These are phyloP conservation scores for Lycium ferocissimum DNA, from an alignment of 257 asterid species.

Conservation along the genomic window DNA sequence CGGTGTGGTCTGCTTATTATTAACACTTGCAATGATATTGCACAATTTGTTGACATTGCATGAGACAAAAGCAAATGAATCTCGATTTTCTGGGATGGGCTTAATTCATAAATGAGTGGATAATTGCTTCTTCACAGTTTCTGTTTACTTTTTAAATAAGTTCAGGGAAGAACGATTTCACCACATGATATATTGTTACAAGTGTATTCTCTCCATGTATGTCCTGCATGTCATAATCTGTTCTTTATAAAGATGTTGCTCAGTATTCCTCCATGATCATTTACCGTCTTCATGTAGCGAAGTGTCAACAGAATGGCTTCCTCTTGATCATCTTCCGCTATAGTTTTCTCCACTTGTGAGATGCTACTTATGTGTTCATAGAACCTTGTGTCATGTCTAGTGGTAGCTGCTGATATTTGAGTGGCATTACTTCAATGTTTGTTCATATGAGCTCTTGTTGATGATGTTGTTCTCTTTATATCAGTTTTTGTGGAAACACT, in stretches of 20 bases:
- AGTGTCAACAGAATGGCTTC: background rate
- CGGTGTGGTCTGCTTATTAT: background rate
- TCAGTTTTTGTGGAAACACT: slow-evolving; percentile 48
- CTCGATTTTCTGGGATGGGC: background rate
- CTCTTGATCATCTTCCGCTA: background rate
- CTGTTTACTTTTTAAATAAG: background rate
- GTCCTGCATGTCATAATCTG: background rate
- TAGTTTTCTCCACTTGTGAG: background rate
- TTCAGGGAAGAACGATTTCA: background rate
- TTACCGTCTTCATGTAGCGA: background rate
- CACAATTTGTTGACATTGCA: background rate
- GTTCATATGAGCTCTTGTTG: background rate
- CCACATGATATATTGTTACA: background rate
- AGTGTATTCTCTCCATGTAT: background rate
- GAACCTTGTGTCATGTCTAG: background rate
- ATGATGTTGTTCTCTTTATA: slow-evolving; percentile 2
- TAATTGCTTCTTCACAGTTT: background rate
- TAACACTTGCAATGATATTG: background rate
- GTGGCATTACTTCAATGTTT: background rate
- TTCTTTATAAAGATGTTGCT: background rate
- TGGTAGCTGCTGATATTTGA: background rate
- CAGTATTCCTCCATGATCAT: background rate
- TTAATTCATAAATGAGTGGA: background rate
- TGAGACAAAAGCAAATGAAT: background rate
- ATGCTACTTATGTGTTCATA: background rate